Base-by-base conservation (phyloP, 192 early-diverging fungal species). In the Globomyces pollinis-pini region DNA sequence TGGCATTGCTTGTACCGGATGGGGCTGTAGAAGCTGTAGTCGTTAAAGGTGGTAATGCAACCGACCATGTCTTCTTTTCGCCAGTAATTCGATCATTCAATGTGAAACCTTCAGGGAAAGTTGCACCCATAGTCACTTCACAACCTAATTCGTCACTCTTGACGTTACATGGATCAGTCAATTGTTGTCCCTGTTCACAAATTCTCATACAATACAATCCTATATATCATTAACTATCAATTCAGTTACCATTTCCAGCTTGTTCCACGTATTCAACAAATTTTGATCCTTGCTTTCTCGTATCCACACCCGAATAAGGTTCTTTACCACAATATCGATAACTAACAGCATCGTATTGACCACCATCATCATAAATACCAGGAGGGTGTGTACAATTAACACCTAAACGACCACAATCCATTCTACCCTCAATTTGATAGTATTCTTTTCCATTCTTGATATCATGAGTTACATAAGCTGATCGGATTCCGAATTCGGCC, bases 121-220 rank as follows among this genome's bases (percentile, higher is more conserved):
- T 13, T 20, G 9, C 57, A n/a, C 38, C 38, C 57, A 58, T 58
- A 43, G 57, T 58, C 5, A 13, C 15, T 4, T 11, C 12, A 43
- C 57, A 58, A 15, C 57, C 57, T 5, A 13, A 16, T 7, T 36
- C 18, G 38, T 58, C 57, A 43, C 52, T 42, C 38, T 58, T 58
- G 57, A 36, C 57, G 38, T 58, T 58, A 41, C 57, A 58, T n/a
- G 57, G 57, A 43, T 58, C 57, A 20, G 28, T 21, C 31, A 58
- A 43, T 11, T 36, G 38, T 11, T 21, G 31, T 29, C 57, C 57
- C 16, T 8, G 20, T 6, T 39, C 34, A 49, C 68, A 70, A 20
- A 53, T 32, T 15, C 68, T 47, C 59, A 67, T 67, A 60, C 68
- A 70, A 38, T 66, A 70, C n/a, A n/a, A n/a, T n/a, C n/a, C n/a